phyloP scores from a whole-genome alignment of 2,329 filamentous ascomycete genomes.

The Tolypocladium tropicale region DNA sequence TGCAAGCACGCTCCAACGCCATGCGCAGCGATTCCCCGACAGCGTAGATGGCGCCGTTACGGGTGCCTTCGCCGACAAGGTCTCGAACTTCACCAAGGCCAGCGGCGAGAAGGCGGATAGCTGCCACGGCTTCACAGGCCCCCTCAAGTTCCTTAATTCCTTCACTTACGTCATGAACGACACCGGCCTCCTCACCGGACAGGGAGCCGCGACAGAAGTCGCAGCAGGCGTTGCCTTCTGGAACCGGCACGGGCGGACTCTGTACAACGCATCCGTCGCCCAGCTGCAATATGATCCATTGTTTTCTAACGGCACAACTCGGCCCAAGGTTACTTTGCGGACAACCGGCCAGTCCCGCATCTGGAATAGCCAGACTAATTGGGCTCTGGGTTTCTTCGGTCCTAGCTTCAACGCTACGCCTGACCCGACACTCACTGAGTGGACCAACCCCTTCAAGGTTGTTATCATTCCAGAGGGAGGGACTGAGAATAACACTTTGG shows the following conservation, averaged over 20 bases:
- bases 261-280: slow-evolving; percentile 37
- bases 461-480: slow-evolving; percentile 53
- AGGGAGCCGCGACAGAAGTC: slow-evolving; percentile 40
- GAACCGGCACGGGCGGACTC: slow-evolving; percentile 41
- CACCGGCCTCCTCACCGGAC: slow-evolving; percentile 31
- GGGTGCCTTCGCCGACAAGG: slow-evolving; percentile 35
- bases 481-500: slow-evolving; percentile 62
- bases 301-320: slow-evolving; percentile 31
- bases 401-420: slow-evolving; percentile 28
- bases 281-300: slow-evolving; percentile 36
- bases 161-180: slow-evolving; percentile 36
- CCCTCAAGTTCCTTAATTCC: slow-evolving; percentile 40
- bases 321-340: slow-evolving; percentile 38
- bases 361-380: slow-evolving; percentile 41
- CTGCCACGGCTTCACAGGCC: slow-evolving; percentile 23
- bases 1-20: slow-evolving; percentile 41
- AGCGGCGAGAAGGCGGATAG: slow-evolving; percentile 14
- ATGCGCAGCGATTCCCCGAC: slow-evolving; percentile 40
- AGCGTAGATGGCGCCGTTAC: slow-evolving; percentile 39
- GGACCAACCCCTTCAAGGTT: slow-evolving; percentile 36
- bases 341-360: slow-evolving; percentile 45
- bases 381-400: slow-evolving; percentile 42
- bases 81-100: slow-evolving; percentile 30
- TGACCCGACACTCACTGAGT: slow-evolving; percentile 26
- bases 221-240: slow-evolving; percentile 38